Evolutionary conservation across 352 stramenopile genomes (phyloP), one percentile per base, ranked within the genome.

Genomic region (Vaucheria bursata): DNA sequence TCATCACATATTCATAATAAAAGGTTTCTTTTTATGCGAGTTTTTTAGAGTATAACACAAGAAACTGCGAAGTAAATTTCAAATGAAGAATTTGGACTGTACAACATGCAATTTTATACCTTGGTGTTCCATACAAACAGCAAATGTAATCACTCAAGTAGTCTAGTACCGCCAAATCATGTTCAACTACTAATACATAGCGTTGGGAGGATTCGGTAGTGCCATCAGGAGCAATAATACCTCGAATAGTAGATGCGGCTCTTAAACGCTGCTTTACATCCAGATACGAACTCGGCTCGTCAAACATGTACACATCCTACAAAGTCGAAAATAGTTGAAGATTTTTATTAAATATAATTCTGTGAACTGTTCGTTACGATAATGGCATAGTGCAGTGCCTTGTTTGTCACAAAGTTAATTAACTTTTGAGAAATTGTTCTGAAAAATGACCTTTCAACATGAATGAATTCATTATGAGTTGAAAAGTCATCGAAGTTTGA

Each of bases 221-320:
- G 50, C 59, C 38, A 7, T 72, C 53, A 18, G 35, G 36, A 12
- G 1, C 18, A 37, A 82, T 53, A 33, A 82, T 69, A 65, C 73
- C 71, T 52, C 97, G 94, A 85, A 99, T 99, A 78, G 98, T 95
- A 29, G 96, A 86, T 35, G 95, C 96, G 1, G 96, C 97, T 79
- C 97, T 98, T 12, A 99, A 89, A 84, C 97, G 90, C 87, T 99
- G 97, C 76, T 97, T 97, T 49, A 99, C 96, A 88, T 99, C 97
- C 68, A 99, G 86, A 86, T 99, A 99, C 59, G 92, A 98, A 29
- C 93, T 98, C 1, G 97, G 97, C 87, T 99, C 97, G 78, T 99
- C 97, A 86, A 99, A 99, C 94, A 99, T 99, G 90, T 99, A 99
- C 34, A 99, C 97, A 88, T 99, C 95, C 32, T 90, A 90, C 38